Base-by-base conservation (phyloP, 768 basidiomycete species). In the Pleurotus giganteus region DNA sequence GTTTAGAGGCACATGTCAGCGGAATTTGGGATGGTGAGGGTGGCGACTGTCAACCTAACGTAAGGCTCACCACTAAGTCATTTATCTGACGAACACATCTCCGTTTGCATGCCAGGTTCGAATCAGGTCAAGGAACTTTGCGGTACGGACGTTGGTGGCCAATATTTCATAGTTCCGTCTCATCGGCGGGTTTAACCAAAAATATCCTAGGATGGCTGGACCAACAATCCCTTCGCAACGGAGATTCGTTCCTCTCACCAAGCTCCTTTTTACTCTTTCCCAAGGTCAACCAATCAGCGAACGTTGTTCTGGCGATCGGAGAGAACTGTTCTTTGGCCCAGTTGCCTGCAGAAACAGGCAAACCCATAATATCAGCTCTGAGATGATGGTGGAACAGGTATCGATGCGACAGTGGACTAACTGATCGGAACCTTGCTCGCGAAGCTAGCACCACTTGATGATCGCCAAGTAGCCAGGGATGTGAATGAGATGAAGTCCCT, bases 41-140 rank as follows among this genome's bases (percentile, higher is more conserved):
- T 32, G 31, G 6, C 31, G 6, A 13, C 31, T 45, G 43, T 1
- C 23, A 24, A 13, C 24, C 7, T 45, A 32, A 45, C 43, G 43
- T 45, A 45, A 45, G 17, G 23, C 43, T 26, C 31, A 32, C 26
- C 43, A 27, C 43, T 19, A 45, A 45, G 15, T 45, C 21, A 27
- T 45, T 45, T 45, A 45, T 45, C 43, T 45, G 43, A 23, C n/a
- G n/a, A n/a, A n/a, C n/a, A 12, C 43, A 45, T 27, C 43, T 45
- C 24, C 43, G 15, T 45, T 24, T 23, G 17, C 43, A 13, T 45
- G 15, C 43, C 23, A 45, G 43, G 43, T 45, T 17, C 23, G n/a
- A 23, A 27, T 27, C 15, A 26, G 43, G 23, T 45, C 43, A 45
- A 26, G 43, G 19, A 45, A 45, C 43, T 45, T 45, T 32, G 31